Conservation (phyloP, 2,329 filamentous ascomycete genomes). For the Dothideomycetes sp. region DNA sequence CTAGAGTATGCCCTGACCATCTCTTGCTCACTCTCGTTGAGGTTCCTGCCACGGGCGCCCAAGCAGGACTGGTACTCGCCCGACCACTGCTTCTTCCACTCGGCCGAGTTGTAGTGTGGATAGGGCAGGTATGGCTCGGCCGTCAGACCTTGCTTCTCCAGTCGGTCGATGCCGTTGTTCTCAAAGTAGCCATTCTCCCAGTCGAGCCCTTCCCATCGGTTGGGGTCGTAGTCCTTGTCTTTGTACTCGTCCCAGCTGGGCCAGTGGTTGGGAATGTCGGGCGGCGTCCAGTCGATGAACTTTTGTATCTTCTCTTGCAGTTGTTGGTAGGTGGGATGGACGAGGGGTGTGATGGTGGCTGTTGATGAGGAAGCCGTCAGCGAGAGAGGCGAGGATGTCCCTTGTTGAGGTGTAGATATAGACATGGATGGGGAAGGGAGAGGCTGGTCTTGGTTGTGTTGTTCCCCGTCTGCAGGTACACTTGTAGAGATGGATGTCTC, state of each 20-base stretch:
- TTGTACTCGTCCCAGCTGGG: conserved; percentile 33
- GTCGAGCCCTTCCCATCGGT: conserved; percentile 34
- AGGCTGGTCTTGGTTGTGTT: too few species aligned
- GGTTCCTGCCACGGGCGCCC: conserved; percentile 42
- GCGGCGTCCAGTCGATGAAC: conserved; percentile 31
- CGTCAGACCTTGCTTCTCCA: conserved; percentile 17
- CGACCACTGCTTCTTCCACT: conserved; percentile 46
- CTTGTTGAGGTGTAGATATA: too few species aligned
- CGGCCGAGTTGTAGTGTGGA: conserved; percentile 53
- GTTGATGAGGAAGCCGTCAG: conserved; percentile 2
- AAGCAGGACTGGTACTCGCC: conserved; percentile 54
- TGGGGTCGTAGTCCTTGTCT: conserved; percentile 34
- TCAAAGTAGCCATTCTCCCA: conserved; percentile 29
- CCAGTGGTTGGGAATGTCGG: conserved; percentile 28
- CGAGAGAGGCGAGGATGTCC: background rate
- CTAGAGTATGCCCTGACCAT: conserved; percentile 51
- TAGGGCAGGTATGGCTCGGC: conserved; percentile 59
- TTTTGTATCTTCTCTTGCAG: conserved; percentile 25
- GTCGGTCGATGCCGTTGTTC: conserved; percentile 19
- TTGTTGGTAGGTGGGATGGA: conserved; percentile 8
- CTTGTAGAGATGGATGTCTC: too few species aligned
- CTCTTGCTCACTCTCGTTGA: conserved; percentile 46
- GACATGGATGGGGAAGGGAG: too few species aligned
- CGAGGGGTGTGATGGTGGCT: conserved; percentile 7
- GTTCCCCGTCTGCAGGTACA: background rate